Base-by-base conservation (phyloP, 306 rosid genomes). In the Prunus fruticosa region DNA sequence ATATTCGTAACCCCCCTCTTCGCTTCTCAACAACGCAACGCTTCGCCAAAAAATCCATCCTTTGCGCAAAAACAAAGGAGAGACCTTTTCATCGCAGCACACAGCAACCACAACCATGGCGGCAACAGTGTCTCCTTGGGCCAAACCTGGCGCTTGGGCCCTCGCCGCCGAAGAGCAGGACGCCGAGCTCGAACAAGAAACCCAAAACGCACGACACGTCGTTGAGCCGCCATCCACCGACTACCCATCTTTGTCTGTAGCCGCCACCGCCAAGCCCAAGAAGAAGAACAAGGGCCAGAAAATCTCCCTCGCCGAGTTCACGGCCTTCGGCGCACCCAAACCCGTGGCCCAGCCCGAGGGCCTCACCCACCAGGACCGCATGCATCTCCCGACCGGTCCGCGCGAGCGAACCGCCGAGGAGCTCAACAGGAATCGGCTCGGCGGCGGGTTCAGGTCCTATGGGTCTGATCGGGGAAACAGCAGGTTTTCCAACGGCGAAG, bases 61-160 rank as follows among this genome's bases (percentile, higher is more conserved):
- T 43, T 8, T 2, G 64, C 10, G 64, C 74, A 7, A n/a, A 18
- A 6, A 8, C n/a, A 71, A 12, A 8, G 32, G 12, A 49, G 69
- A 47, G 20, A 22, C 41, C 69, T 19, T 19, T 34, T 64, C 25
- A 64, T n/a, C 14, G 9, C 14, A 14, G 12, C 23, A 56, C 28
- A 5, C n/a, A 58, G 60, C 6, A 34, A 4, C 18, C 49, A 51
- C 56, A 47, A 81, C 64, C 54, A 94, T 94, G 98, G 97, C 98
- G 87, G 97, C 98, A 73, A 88, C 97, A 3, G 84, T 85, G 60
- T 87, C 97, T 85, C 88, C 93, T 2, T 94, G 98, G 98, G 79
- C 90, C 13, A 94, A 92, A 65, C 97, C 98, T 12, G 95, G 97
- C n/a, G 96, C 97, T 2, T 94, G 98, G 98, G 98, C 98, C 11